Base-by-base conservation (phyloP, 345 rosid species). In the Hibiscus trionum region DNA sequence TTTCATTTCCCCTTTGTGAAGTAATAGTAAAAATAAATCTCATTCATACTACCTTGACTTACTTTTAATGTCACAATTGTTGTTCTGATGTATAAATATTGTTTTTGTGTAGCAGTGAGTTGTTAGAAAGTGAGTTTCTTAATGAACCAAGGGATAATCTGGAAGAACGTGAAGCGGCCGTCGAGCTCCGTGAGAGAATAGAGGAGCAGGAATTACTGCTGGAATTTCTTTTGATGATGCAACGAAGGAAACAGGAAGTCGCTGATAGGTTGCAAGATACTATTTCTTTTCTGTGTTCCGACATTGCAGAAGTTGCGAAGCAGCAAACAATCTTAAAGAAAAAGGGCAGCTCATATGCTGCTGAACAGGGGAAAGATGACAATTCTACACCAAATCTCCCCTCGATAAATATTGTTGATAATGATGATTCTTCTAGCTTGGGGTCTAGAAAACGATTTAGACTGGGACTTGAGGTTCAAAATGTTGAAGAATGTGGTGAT, bases 81-180 rank as follows among this genome's bases (percentile, higher is more conserved):
- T 39, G 5, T 42, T 19, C 10, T 26, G 27, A 16, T 24, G 17
- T 63, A 35, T 70, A 46, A 70, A 60, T 39, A 26, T 29, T 69
- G 21, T 70, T 21, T 71, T 14, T 61, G 58, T 77, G 33, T 76
- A 21, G 79, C 86, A 92, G 99, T 75, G 99, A 90, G 29, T 81
- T 95, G 86, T 72, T 90, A 60, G 83, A 87, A 63, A 90, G 96
- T 37, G 93, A 89, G 79, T 95, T 95, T 76, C 90, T 95, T 11
- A 89, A 82, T 12, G 97, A 92, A 78, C 88, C 89, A 59, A 89
- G 93, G 72, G 89, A 88, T 35, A 70, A 77, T 72, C 66, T 95
- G 75, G 96, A 86, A 83, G 99, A 87, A 70, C 96, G 90, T 61
- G 96, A 95, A 88, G 93, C 93, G 7, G 96, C 97, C 29, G 76